Evolutionary conservation across 768 basidiomycete species (phyloP).

Genomic region (Collybia sp.): DNA sequence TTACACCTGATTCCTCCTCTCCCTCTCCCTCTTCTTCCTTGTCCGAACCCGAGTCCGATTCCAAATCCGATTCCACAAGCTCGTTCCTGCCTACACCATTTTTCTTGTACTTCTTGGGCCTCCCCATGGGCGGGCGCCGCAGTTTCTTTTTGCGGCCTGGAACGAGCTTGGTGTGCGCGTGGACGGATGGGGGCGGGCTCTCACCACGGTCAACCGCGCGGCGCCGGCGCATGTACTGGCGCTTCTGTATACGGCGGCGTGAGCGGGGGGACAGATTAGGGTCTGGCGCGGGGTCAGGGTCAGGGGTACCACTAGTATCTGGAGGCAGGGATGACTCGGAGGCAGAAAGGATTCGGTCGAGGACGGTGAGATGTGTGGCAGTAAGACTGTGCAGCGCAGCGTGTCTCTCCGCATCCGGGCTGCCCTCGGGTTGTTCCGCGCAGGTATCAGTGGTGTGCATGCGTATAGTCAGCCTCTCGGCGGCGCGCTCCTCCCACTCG

Average conservation of each 20-base stretch:
- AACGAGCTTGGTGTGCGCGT: conserved; percentile 20
- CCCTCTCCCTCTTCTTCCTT: no score
- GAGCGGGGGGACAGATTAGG: conserved; percentile 37
- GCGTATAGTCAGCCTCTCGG: conserved; percentile 17
- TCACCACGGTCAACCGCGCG: conserved; percentile 45
- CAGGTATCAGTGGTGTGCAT: conserved; percentile 24
- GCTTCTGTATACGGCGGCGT: conserved; percentile 54
- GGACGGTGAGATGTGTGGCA: conserved; percentile 16
- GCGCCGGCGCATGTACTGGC: conserved; percentile 70
- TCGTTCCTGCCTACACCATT: no score
- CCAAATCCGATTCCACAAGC: no score
- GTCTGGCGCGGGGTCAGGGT: conserved; percentile 4
- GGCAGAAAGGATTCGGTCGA: conserved; percentile 20
- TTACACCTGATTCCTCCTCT: no score
- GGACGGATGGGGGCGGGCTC: no score
- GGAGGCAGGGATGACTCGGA: conserved; percentile 4
- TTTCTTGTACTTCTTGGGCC: no score
- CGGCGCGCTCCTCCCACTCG: conserved; percentile 39
- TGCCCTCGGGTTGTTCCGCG: conserved; percentile 9
- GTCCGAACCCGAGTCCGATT: no score
- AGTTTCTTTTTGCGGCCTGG: conserved; percentile 27
- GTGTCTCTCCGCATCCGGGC: conserved; percentile 7
- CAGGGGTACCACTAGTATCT: no score
- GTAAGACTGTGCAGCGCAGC: conserved; percentile 11
- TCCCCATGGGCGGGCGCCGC: no score